Evolutionary conservation across 805 yeast species (phyloP).

Genomic region (Zygoascus tannicola): DNA sequence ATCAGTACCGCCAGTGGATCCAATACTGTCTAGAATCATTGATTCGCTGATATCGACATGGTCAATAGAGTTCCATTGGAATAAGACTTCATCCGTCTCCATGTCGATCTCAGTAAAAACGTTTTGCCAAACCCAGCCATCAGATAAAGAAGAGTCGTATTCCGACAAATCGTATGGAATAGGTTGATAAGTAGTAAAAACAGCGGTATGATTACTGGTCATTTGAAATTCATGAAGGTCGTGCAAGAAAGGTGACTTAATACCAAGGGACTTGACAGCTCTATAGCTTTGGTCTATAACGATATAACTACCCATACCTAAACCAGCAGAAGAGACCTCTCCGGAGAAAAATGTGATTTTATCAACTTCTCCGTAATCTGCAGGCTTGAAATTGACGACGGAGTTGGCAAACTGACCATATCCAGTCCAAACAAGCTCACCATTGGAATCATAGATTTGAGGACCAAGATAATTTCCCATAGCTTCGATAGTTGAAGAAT

Average conservation of each 20-base stretch:
- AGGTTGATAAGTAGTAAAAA: slow-evolving; percentile 5
- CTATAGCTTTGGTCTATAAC: background rate
- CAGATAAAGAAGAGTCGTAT: background rate
- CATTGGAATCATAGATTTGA: background rate
- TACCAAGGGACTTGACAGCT: background rate
- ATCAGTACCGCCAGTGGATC: background rate
- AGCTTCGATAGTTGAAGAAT: background rate
- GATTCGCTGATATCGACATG: slow-evolving; percentile 2
- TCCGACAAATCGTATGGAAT: slow-evolving; percentile 3
- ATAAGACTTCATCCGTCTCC: slow-evolving; percentile 4
- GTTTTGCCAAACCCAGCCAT: slow-evolving; percentile 6
- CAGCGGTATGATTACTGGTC: too few relatives aligned
- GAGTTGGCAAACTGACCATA: background rate
- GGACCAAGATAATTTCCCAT: background rate
- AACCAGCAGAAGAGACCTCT: background rate
- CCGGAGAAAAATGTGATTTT: background rate
- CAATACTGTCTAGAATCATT: background rate
- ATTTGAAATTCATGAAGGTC: too few relatives aligned
- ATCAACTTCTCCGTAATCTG: background rate
- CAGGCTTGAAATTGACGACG: background rate
- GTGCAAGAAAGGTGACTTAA: too few relatives aligned
- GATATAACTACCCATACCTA: background rate
- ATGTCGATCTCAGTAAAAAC: slow-evolving; percentile 6
- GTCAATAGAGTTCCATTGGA: slow-evolving; percentile 4
- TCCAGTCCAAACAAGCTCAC: background rate